Evolutionary conservation across 2,329 filamentous ascomycete species (phyloP), one percentile per base, ranked within the genome.

Genomic region (Cytospora mali): DNA sequence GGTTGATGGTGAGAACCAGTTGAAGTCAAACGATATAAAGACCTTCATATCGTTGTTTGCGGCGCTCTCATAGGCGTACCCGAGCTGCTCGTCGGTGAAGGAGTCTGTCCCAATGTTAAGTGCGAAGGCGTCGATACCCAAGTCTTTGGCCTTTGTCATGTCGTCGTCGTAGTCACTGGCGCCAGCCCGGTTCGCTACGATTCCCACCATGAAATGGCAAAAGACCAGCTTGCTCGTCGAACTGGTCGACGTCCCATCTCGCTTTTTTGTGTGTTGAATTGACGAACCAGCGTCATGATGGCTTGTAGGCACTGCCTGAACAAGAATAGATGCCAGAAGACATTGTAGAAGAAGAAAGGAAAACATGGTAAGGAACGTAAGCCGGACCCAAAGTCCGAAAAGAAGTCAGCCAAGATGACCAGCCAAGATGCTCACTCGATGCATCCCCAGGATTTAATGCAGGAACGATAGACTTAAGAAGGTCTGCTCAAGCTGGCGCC

Each of bases 1-100:
- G 7, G 70, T 64, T 14, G 63, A 11, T 9, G 62, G 23, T 18
- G 64, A 57, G 28, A 61, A 65, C 61, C 61, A 65, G 57, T 65
- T 63, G 54, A 65, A 65, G 52, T 85, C 82, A 66, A 84, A 85
- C 1, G 81, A 84, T 66, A 85, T 78, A 62, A 85, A 83, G n/a
- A 84, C 79, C 60, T 83, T 81, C 76, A 84, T 81, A 55, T 72
- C 76, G 31, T 77, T 76, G 10, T 72, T 73, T 18, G 76, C 74
- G 5, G 81, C 80, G 1, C 80, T 80, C 21, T 78, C 72, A 64
- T 83, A 84, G 0, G 82, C 81, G 50, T 75, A 77, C 2, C 67
- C 71, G 6, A 84, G 77, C 69, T 84, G 80, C 18, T 74, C 66
- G 50, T 79, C 76, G 1, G 75, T 78, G 62, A 75, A 77, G 9